Evolutionary conservation across 345 rosid species (phyloP).

Genomic region (Tarenaya hassleriana): DNA sequence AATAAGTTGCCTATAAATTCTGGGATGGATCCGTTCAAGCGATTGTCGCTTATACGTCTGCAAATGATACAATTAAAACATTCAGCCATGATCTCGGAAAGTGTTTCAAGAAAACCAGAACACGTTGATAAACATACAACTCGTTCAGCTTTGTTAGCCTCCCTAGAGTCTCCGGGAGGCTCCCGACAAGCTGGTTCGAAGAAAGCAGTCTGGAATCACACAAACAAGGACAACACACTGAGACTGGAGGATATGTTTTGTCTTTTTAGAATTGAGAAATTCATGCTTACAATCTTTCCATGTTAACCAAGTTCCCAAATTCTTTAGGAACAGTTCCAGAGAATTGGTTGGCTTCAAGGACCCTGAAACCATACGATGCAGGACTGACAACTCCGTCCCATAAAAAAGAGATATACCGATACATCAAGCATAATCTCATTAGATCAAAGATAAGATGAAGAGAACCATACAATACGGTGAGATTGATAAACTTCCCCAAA

Average conservation of each 20-base stretch:
- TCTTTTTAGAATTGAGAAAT: neutral
- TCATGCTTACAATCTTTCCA: constrained; percentile 40
- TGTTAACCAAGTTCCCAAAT: constrained; percentile 45
- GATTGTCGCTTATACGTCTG: constrained; percentile 75
- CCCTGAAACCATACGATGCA: constrained; percentile 30
- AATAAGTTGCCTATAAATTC: constrained; percentile 53
- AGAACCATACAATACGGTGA: constrained; percentile 40
- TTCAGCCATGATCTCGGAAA: neutral
- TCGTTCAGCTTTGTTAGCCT: constrained; percentile 31
- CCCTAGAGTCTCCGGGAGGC: constrained; percentile 34
- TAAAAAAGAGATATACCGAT: neutral
- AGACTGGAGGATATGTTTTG: neutral
- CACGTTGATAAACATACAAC: constrained; percentile 29
- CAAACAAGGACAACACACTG: neutral
- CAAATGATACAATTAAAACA: constrained; percentile 13
- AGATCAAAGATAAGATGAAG: no score
- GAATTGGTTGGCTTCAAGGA: constrained; percentile 56
- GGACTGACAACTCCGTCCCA: no score
- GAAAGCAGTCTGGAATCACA: constrained; percentile 33
- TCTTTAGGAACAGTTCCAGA: constrained; percentile 48
- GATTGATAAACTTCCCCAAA: constrained; percentile 42
- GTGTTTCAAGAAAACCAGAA: neutral
- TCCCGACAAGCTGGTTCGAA: constrained; percentile 40
- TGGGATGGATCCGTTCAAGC: constrained; percentile 61
- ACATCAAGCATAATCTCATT: neutral